Percentiles rank a stretch among this genome's conserved stretches.
Evolutionary conservation across 73 alveolate species (phyloP).

Genomic region (Diophrys appendiculata): DNA sequence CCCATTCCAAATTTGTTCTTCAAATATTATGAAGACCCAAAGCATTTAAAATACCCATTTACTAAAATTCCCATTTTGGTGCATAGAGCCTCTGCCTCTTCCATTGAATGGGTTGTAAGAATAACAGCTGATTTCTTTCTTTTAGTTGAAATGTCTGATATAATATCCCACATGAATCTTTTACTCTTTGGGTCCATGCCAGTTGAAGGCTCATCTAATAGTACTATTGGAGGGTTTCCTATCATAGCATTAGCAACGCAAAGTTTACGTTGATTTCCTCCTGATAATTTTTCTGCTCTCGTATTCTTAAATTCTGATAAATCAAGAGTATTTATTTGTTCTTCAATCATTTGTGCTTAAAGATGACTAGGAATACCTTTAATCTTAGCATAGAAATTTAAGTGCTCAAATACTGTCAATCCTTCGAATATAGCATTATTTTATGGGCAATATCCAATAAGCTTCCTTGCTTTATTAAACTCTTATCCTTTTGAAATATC

Average conservation of each 20-base stretch:
- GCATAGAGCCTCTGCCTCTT: conserved; percentile 93
- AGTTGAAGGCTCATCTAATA: conserved; percentile 96
- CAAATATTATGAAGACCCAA: conserved; percentile 84
- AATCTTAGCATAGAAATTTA: conserved; percentile 68
- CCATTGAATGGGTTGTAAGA: conserved; percentile 92
- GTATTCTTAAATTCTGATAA: conserved; percentile 65
- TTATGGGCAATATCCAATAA: conserved; percentile 87
- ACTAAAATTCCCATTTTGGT: conserved; percentile 92
- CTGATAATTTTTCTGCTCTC: conserved; percentile 90
- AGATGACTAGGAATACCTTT: conserved; percentile 48
- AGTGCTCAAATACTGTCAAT: conserved; percentile 85
- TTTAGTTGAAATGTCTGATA: conserved; percentile 78
- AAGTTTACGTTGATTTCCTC: conserved; percentile 97
- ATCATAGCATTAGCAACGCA: conserved; percentile 95
- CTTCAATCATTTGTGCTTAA: conserved; percentile 43
- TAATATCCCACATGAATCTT: conserved; percentile 94
- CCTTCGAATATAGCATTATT: conserved; percentile 73
- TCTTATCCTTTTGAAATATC: conserved; percentile 45
- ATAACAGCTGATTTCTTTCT: conserved; percentile 77
- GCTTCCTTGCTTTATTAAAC: conserved; percentile 60
- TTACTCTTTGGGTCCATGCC: conserved; percentile 96
- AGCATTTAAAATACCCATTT: conserved; percentile 84
- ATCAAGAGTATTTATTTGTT: conserved; percentile 70
- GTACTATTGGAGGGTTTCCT: conserved; percentile 96
- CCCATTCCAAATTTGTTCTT: conserved; percentile 90